phyloP scores from a whole-genome alignment of 371 early-diverging fungal genomes.

The Chytridiales sp. region DNA sequence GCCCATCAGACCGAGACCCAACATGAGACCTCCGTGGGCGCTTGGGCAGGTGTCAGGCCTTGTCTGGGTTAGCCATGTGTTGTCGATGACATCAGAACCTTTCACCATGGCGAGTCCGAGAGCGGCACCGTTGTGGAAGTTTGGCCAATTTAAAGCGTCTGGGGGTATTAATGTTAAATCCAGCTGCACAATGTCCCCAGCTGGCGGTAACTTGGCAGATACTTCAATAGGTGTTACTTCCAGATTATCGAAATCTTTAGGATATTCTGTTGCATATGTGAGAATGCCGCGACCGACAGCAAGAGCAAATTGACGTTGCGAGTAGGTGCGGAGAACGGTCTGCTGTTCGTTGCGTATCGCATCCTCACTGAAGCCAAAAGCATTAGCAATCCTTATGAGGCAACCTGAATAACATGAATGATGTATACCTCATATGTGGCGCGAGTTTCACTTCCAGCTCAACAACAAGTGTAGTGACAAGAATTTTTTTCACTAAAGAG shows the following conservation, averaged over 20 bases:
- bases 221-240: slow-evolving; percentile 58
- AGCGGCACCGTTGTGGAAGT: slow-evolving; percentile 85
- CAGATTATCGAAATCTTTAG: slow-evolving; percentile 52
- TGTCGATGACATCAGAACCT: slow-evolving; percentile 51
- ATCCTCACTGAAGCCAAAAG: slow-evolving; percentile 3
- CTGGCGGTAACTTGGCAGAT: slow-evolving; percentile 63
- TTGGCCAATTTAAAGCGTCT: slow-evolving; percentile 71
- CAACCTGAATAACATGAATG: not conserved
- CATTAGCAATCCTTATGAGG: not conserved
- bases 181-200: slow-evolving; percentile 53
- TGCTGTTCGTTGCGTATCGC: slow-evolving; percentile 45
- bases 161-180: slow-evolving; percentile 43
- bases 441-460: slow-evolving; percentile 44
- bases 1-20: slow-evolving; percentile 80
- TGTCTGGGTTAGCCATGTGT: slow-evolving; percentile 80
- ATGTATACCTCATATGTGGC: slow-evolving; percentile 41
- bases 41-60: slow-evolving; percentile 54
- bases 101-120: slow-evolving; percentile 70
- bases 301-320: slow-evolving; percentile 64
- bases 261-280: slow-evolving; percentile 61
- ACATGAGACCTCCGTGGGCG: slow-evolving; percentile 77
- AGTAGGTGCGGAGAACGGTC: slow-evolving; percentile 46
- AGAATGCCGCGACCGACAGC: slow-evolving; percentile 69
- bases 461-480: slow-evolving; percentile 49
- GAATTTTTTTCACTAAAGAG: slow-evolving; percentile 58